Evolutionary conservation across 2,329 filamentous ascomycete genomes (phyloP), one percentile per base, ranked within the genome.

Genomic region (Phoma sp.): DNA sequence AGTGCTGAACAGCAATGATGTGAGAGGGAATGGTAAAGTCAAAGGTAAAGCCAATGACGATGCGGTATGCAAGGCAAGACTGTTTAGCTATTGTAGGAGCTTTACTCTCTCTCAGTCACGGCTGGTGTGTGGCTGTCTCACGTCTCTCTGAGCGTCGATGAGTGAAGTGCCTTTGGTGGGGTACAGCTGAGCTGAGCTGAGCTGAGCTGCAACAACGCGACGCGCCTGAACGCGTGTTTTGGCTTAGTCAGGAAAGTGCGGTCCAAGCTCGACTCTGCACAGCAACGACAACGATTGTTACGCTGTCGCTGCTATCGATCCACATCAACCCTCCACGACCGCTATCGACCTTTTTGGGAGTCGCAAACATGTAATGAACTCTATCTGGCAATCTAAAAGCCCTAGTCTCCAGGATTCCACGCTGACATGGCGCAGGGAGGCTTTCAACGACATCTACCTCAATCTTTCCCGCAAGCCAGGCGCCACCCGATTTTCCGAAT

Each of bases 391-490:
- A 1, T 13, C 9, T 8, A 2, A 8, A 22, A 13, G 33, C 13
- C 13, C 29, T 4, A 2, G 0, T 32, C 30, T 29, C 3, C 2
- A 33, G 27, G 9, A 8, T 32, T 1, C 8, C 14, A 41, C 18
- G 52, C 55, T 60, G 35, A 60, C 52, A 49, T n/a, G 27, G 25
- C 48, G 33, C 58, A 87, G 84, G 84, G 95, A 99, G 86, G 95
- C 89, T 73, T 99, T 99, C 79, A 93, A 98, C 74, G 92, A 91
- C 78, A 96, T 98, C 79, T 93, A 95, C 78, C 86, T 99, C 68
- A 93, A 99, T 75, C 85, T 99, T 57, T 97, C 93, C 68, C 95
- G 92, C 77, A 89, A 95, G 77, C 85, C 87, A 55, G 95, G 95
- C 65, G 95, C 93, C 79, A 97, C 93, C 80, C 88, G 95, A 72